Base-by-base conservation (phyloP, 2,329 filamentous ascomycete genomes). In the Grosmannia penicillata region DNA sequence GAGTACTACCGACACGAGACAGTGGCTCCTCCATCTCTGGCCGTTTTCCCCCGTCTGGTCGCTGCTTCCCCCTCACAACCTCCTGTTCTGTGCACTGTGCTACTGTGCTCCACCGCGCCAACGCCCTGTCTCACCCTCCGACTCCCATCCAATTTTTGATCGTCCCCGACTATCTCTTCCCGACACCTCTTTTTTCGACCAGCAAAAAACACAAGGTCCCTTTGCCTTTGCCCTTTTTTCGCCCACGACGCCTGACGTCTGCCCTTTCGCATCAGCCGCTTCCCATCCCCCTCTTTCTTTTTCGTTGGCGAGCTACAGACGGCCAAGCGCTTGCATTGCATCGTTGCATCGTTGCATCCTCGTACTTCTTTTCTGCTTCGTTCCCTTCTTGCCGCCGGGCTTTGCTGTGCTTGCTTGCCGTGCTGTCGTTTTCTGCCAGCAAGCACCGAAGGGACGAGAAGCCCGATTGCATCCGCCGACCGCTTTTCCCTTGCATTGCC, bases 1-100 rank as follows among this genome's bases (percentile, higher is more conserved):
- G n/a, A n/a, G n/a, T n/a, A n/a, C n/a, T n/a, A n/a, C n/a, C n/a
- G 27, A 37, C 35, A 37, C 35, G 27, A 29, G 35, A 37, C 35
- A 21, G n/a, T n/a, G n/a, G n/a, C 26, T 31, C 33, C 14, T 24
- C 31, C 27, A 23, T 24, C 33, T 27, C 21, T 31, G 29, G n/a
- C 21, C 35, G 18, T 18, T 37, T 37, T 37, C 27, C 17, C 34
- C 15, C n/a, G 11, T n/a, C n/a, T n/a, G n/a, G n/a, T n/a, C n/a
- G n/a, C n/a, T n/a, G n/a, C n/a, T n/a, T n/a, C n/a, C n/a, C n/a
- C n/a, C n/a, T n/a, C n/a, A n/a, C n/a, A n/a, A n/a, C 28, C 9
- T 18, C 17, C 4, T 30, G 23, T 30, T 36, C 6, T 30, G 30
- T 10, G 27, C 37, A 33, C 30, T 34, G 35, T 38, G 25, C 24